Evolutionary conservation across 208 protist species (phyloP), one percentile per base, ranked within the genome.

Genomic region (Endotrypanum monterogeii): DNA sequence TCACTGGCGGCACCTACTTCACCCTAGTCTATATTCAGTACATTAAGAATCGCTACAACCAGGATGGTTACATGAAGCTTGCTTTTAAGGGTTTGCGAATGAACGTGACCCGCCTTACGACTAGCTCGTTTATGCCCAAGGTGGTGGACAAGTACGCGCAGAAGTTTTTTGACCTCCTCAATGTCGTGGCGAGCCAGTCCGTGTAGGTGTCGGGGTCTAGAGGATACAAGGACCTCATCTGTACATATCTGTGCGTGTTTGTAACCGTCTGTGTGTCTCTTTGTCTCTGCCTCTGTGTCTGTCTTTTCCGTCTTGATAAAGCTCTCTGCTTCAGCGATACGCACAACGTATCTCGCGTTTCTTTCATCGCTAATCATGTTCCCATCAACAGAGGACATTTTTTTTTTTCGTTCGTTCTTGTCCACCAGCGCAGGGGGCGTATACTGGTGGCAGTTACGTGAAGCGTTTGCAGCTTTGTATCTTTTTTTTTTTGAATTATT

Each of bases 1-100:
- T 96, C 62, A 89, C 74, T 48, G 88, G 88, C 28, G 85, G 86
- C 67, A 73, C 82, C 51, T 83, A 90, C 70, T 93, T 93, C 67
- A 91, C 88, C 3, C 76, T 94, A 30, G 83, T 85, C 41, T 96
- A 93, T 83, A 85, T 92, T 48, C 86, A 96, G 78, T 96, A 91
- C 78, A 77, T 77, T 28, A 92, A 91, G 79, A 87, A 84, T 67
- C 83, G 90, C 58, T 96, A 93, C 78, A 82, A 76, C 39, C 74
- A 80, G 56, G 91, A 96, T 71, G 72, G 72, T 52, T 93, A 88
- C 76, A 70, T 90, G 55, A 87, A 86, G 79, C 61, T 88, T 51
- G 91, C 87, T 3, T 96, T 93, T 69, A 80, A 73, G 37, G 83
- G 82, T 4, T 51, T 96, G 57, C 87, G 88, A 50, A 79, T 87